Evolutionary conservation across 352 stramenopile species (phyloP), one percentile per base, ranked within the genome.

Genomic region (Thalassiosira mediterranea): DNA sequence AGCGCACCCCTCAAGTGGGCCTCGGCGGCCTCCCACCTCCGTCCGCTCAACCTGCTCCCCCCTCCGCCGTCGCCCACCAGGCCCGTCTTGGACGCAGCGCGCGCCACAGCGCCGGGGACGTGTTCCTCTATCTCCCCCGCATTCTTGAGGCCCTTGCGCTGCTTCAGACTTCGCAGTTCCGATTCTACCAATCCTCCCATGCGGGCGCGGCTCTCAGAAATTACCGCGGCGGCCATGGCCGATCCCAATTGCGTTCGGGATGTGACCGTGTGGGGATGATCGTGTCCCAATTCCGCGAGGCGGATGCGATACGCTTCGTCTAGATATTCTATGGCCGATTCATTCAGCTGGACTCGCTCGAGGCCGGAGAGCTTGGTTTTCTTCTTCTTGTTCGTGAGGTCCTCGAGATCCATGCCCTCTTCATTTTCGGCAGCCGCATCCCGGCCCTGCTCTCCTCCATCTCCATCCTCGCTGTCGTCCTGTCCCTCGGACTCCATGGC

Each of bases 251-350:
- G 68, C 4, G 73, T 85, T 29, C 74, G 63, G 44, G 57, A 84
- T 4, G 84, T 69, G 7, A 92, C 51, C 0, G 84, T 92, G 57
- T 88, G 72, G 1, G 84, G 84, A 81, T 92, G 87, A 32, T 85
- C 63, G 0, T 47, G 23, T 23, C 84, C 84, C 38, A 90, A 59
- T 77, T 92, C 87, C 1, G 66, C 79, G 5, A 77, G 51, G 57
- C 87, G 79, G 61, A 92, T 91, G 11, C 59, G 49, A 31, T 79
- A 90, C 5, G 87, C 87, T 69, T 90, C 81, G 64, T 91, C 72
- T 29, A 91, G 81, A 49, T 89, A 87, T 62, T 88, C 77, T 53
- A 90, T 75, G 3, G 87, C 82, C 4, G 71, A 48, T 65, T 92
- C 87, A 52, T 89, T 84, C 1, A 91, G 58, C 58, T 77, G 66